Percentiles rank a stretch among this genome's conserved stretches.
Conservation (phyloP, 2,329 filamentous ascomycete genomes). For the Venturia nashicola region DNA sequence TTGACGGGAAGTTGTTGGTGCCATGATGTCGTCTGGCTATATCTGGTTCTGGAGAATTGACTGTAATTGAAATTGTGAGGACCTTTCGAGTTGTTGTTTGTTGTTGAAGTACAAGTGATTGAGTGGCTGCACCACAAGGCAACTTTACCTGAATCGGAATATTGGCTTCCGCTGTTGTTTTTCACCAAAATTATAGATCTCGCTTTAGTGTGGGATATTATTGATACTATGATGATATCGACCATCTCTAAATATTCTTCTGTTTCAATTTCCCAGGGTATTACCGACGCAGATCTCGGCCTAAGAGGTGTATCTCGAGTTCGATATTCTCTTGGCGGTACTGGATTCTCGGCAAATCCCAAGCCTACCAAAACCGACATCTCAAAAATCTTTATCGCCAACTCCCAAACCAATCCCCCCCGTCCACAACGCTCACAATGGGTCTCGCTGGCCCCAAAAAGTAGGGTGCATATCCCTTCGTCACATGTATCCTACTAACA, state of each 20-base stretch:
- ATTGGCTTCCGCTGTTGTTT: neutral
- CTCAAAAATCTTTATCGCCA: neutral
- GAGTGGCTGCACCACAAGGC: neutral
- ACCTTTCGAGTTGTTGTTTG: neutral
- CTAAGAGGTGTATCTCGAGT: neutral
- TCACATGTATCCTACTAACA: too few relatives aligned
- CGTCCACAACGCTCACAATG: constrained; percentile 33
- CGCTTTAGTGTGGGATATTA: neutral
- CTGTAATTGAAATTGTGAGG: neutral
- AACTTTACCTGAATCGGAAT: neutral
- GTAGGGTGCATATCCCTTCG: constrained; percentile 29
- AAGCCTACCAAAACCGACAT: neutral
- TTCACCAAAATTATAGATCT: neutral
- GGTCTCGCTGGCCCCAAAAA: constrained; percentile 57
- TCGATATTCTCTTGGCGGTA: neutral
- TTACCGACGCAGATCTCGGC: neutral
- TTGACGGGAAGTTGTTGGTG: neutral
- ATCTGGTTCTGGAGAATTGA: neutral
- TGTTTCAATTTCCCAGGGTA: neutral
- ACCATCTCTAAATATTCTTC: neutral
- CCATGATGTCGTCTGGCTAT: neutral
- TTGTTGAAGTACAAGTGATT: neutral
- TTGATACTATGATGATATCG: too few relatives aligned
- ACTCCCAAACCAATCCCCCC: neutral
- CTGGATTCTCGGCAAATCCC: neutral